Conservation (phyloP, 768 basidiomycete genomes). For the Phlebiopsis gigantea region DNA sequence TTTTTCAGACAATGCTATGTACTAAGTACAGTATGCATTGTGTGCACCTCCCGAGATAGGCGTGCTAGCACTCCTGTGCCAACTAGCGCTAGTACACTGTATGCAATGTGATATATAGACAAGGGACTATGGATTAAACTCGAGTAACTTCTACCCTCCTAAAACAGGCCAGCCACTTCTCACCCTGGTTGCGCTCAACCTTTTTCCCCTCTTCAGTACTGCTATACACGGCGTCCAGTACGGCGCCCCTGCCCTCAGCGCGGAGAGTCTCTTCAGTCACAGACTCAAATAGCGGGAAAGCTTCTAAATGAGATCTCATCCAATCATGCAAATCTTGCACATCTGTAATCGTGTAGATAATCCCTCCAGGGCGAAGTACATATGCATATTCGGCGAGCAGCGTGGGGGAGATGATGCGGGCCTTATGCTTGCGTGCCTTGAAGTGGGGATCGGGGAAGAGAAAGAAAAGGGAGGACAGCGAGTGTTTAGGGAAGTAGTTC, state of each 20-base stretch:
- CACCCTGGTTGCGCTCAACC: conserved; percentile 85
- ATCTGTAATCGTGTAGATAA: conserved; percentile 97
- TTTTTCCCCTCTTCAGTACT: conserved; percentile 97
- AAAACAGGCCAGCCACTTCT: conserved; percentile 93
- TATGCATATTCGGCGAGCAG: conserved; percentile 97
- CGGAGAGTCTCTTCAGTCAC: conserved; percentile 73
- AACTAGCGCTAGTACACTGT: not conserved
- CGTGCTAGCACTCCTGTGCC: no score
- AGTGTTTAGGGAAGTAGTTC: conserved; percentile 90
- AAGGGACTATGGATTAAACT: conserved; percentile 5
- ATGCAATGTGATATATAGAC: not conserved
- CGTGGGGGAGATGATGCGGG: conserved; percentile 97
- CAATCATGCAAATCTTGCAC: conserved; percentile 91
- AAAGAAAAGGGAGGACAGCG: conserved; percentile 92
- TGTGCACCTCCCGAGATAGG: no score
- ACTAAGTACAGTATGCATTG: no score
- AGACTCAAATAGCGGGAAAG: conserved; percentile 82
- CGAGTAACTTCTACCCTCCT: conserved; percentile 43
- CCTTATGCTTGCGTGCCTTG: conserved; percentile 97
- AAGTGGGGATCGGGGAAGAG: conserved; percentile 99
- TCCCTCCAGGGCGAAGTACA: conserved; percentile 86
- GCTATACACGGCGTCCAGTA: conserved; percentile 77
- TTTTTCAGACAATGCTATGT: no score
- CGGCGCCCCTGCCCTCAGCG: conserved; percentile 66
- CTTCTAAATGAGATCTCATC: conserved; percentile 88